Percentiles rank a stretch among this genome's conserved stretches.
Conservation (phyloP, 257 asterid genomes). For the Thymus mandschuricus region DNA sequence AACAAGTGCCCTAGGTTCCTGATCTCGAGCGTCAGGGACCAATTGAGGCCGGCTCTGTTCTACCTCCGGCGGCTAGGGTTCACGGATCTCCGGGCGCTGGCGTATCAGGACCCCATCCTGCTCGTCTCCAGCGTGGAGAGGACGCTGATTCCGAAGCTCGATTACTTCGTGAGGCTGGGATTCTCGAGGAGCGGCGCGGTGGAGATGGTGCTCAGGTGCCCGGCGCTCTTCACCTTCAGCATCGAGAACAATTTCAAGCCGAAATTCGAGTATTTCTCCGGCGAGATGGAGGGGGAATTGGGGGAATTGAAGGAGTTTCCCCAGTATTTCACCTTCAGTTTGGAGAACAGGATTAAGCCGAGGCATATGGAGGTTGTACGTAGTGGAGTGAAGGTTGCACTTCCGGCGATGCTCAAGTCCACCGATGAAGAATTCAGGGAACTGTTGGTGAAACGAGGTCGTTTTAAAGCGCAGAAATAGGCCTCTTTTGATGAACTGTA, state of each 20-base stretch:
- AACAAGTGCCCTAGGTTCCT: conserved; percentile 81
- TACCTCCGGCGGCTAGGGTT: conserved; percentile 77
- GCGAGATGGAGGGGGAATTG: conserved; percentile 64
- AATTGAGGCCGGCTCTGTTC: conserved; percentile 80
- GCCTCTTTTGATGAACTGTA: too few relatives aligned
- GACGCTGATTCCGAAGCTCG: conserved; percentile 79
- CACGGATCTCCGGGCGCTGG: conserved; percentile 53
- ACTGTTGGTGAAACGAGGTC: conserved; percentile 39
- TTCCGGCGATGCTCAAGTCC: conserved; percentile 71
- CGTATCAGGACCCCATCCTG: conserved; percentile 70
- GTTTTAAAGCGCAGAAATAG: too few relatives aligned
- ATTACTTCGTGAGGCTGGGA: conserved; percentile 60
- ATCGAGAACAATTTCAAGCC: conserved; percentile 85
- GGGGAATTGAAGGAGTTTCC: conserved; percentile 75
- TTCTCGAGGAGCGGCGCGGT: conserved; percentile 57
- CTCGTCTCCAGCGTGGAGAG: conserved; percentile 82
- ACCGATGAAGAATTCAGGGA: conserved; percentile 71
- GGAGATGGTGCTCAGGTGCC: conserved; percentile 79
- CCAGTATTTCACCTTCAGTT: conserved; percentile 79
- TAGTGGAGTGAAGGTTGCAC: conserved; percentile 51
- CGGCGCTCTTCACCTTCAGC: conserved; percentile 78
- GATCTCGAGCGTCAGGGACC: conserved; percentile 65
- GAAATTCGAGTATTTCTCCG: conserved; percentile 61
- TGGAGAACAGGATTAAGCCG: conserved; percentile 84
- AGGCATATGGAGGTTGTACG: conserved; percentile 58